Percentiles rank a stretch among this genome's conserved stretches.
These are phyloP conservation scores for Ensete glaucum DNA, from an alignment of 176 grass and related monocot species.

Conservation along the genomic window DNA sequence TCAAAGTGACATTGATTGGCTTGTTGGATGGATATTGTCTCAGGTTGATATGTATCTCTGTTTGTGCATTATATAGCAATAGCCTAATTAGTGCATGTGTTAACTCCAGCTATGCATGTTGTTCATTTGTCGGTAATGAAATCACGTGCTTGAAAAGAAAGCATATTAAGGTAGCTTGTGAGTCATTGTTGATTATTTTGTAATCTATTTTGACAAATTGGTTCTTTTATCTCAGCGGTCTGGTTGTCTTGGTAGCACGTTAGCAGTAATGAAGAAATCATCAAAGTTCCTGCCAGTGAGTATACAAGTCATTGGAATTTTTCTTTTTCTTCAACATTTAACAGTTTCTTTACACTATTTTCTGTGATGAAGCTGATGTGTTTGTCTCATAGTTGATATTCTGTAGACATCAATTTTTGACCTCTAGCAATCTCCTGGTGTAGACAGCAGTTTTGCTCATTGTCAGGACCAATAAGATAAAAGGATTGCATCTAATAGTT, in stretches of 20 bases:
- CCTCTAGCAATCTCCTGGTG: not conserved
- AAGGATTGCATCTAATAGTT: too few relatives aligned
- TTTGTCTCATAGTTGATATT: not conserved
- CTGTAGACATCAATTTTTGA: not conserved
- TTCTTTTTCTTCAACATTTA: constrained; percentile 5
- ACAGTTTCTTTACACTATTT: not conserved
- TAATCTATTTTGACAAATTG: not conserved
- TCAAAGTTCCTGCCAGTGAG: constrained; percentile 82
- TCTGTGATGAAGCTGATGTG: not conserved
- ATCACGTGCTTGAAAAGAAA: not conserved
- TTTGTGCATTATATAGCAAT: not conserved
- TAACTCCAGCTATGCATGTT: not conserved
- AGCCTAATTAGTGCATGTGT: not conserved
- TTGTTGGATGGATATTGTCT: constrained; percentile 84
- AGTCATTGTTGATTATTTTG: not conserved
- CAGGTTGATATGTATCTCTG: constrained; percentile 35
- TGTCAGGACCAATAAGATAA: too few relatives aligned
- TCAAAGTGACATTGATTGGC: constrained; percentile 82
- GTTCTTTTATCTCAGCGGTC: constrained; percentile 43
- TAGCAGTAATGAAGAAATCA: constrained; percentile 95
- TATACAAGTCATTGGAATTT: constrained; percentile 6
- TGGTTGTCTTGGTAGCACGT: constrained; percentile 78
- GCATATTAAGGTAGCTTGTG: not conserved
- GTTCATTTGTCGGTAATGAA: not conserved
- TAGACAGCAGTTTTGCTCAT: too few relatives aligned